Evolutionary conservation across 139 green algal species (phyloP).

Genomic region (Micractinium sp.): DNA sequence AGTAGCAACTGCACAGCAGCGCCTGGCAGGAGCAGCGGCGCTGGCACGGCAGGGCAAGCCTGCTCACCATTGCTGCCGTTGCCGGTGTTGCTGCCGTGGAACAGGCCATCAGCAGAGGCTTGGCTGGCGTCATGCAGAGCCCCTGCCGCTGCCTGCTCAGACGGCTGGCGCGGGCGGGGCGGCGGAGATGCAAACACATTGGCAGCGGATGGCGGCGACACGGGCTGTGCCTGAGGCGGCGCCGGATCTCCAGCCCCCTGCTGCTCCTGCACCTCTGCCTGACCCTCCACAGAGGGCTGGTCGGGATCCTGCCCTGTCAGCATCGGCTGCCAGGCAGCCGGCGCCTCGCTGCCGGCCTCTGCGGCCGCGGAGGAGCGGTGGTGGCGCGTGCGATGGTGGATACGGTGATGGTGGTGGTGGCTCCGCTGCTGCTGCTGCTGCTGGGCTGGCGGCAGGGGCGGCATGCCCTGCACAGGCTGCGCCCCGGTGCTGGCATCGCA

Average conservation of each 20-base stretch:
- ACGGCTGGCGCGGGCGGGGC: not conserved
- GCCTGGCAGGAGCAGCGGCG: not conserved
- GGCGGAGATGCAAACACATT: not conserved
- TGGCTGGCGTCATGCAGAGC: not conserved
- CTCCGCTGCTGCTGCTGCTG: not conserved
- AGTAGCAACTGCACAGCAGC: not conserved
- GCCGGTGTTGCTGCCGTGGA: conserved; percentile 13
- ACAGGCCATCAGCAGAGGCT: conserved; percentile 9
- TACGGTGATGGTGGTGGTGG: conserved; percentile 23
- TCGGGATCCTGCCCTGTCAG: not conserved
- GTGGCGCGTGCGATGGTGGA: not conserved
- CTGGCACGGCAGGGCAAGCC: not conserved
- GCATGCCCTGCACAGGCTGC: not conserved
- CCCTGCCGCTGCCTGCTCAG: not conserved
- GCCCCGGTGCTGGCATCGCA: conserved; percentile 3
- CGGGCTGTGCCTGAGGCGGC: not conserved
- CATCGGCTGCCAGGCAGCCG: not conserved
- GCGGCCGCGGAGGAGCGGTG: not conserved
- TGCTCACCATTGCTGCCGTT: conserved; percentile 29
- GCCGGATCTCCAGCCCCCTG: not conserved
- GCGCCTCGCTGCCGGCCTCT: conserved; percentile 27
- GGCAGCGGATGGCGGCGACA: not conserved
- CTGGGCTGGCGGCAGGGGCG: not conserved
- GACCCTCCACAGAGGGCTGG: not conserved
- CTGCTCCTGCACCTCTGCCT: not conserved